Percentiles rank a stretch among this genome's conserved stretches.
These are phyloP conservation scores for Chaetomium sp. DNA, from an alignment of 2,329 filamentous ascomycete species.

Conservation along the genomic window DNA sequence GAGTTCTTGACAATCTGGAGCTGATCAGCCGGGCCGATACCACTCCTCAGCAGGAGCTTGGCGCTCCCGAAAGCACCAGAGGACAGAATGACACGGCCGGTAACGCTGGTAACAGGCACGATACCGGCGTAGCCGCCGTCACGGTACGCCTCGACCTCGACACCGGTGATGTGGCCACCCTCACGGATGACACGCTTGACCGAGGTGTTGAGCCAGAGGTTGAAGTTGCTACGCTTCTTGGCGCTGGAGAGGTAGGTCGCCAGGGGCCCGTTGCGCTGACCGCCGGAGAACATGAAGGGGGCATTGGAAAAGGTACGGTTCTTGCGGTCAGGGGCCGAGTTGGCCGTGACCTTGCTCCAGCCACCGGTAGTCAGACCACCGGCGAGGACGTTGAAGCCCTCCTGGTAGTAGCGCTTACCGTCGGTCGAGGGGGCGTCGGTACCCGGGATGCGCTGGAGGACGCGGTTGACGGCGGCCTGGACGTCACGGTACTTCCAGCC, in stretches of 20 bases:
- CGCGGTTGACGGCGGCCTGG: slow-evolving; percentile 54
- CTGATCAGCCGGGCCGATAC: slow-evolving; percentile 61
- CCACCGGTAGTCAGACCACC: slow-evolving; percentile 56
- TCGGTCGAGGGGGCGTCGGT: slow-evolving; percentile 63
- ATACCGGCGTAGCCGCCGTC: slow-evolving; percentile 57
- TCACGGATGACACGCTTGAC: slow-evolving; percentile 63
- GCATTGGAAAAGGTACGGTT: slow-evolving; percentile 62
- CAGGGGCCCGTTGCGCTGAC: slow-evolving; percentile 65
- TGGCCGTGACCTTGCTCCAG: slow-evolving; percentile 62
- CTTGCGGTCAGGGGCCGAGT: slow-evolving; percentile 59
- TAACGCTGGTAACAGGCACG: slow-evolving; percentile 56
- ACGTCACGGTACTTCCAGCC: slow-evolving; percentile 68
- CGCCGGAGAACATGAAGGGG: slow-evolving; percentile 64
- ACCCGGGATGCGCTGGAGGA: slow-evolving; percentile 65
- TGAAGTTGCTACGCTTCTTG: slow-evolving; percentile 59
- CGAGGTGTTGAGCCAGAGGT: slow-evolving; percentile 61
- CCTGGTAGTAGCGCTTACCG: slow-evolving; percentile 62
- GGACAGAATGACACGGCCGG: slow-evolving; percentile 63
- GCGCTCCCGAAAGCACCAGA: slow-evolving; percentile 63
- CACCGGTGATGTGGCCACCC: slow-evolving; percentile 60
- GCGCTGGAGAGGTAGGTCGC: slow-evolving; percentile 67
- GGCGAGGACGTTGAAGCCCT: slow-evolving; percentile 61
- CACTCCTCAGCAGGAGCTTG: slow-evolving; percentile 64
- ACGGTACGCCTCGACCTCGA: slow-evolving; percentile 55
- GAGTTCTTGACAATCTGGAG: slow-evolving; percentile 48